phyloP scores from a whole-genome alignment of 768 basidiomycete genomes.

The Boletus vermiculosoides region DNA sequence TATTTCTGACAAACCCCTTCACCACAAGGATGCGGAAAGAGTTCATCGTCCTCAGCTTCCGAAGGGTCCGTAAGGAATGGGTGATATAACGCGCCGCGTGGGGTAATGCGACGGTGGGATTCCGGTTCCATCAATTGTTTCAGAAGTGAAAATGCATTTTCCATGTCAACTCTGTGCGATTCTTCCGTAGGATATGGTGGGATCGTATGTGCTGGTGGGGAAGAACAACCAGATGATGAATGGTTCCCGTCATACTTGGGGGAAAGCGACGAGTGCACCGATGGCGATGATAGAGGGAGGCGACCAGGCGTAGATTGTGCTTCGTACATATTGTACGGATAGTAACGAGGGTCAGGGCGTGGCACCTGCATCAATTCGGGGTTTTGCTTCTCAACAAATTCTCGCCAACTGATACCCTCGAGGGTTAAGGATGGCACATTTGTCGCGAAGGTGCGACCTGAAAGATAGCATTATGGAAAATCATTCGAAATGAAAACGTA shows the following conservation, averaged over 20 bases:
- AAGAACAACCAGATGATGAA: constrained; percentile 21
- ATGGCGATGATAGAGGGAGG: constrained; percentile 36
- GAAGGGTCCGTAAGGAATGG: constrained; percentile 62
- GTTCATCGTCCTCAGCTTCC: constrained; percentile 57
- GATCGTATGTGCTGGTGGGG: constrained; percentile 14
- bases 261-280: constrained; percentile 28
- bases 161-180: constrained; percentile 54
- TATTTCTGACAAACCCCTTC: constrained; percentile 62
- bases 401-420: constrained; percentile 66
- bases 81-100: constrained; percentile 73
- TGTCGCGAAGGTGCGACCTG: constrained; percentile 88
- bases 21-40: constrained; percentile 67
- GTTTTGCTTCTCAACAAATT: constrained; percentile 77
- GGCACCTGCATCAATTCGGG: constrained; percentile 59
- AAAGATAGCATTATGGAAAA: constrained; percentile 4
- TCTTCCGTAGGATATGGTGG: constrained; percentile 33
- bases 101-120: constrained; percentile 73
- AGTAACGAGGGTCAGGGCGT: constrained; percentile 50
- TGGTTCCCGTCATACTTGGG: constrained; percentile 16
- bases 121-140: constrained; percentile 74
- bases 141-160: constrained; percentile 71
- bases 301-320: constrained; percentile 22
- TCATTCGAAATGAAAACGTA: constrained; percentile 9
- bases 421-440: constrained; percentile 79
- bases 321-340: constrained; percentile 45